Evolutionary conservation across 176 grass and related monocot genomes (phyloP).

Genomic region (Raddia guianensis): DNA sequence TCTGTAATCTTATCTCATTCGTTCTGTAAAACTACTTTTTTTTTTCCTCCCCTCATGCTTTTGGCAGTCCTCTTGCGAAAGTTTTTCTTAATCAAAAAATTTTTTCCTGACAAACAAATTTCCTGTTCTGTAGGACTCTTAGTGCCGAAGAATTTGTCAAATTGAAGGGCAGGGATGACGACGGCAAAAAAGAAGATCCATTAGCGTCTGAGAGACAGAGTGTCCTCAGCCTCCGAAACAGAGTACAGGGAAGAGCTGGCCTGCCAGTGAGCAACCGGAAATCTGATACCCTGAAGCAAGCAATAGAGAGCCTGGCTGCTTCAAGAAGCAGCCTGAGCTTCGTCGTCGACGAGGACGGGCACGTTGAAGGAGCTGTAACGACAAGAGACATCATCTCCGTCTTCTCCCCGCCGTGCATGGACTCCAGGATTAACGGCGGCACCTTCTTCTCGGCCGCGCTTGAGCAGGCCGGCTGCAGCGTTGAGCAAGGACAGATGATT

Average conservation of each 20-base stretch:
- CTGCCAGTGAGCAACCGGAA: conserved; percentile 23
- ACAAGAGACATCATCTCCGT: conserved; percentile 58
- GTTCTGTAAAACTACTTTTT: no score
- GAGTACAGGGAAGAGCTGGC: background rate
- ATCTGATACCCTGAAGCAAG: conserved; percentile 55
- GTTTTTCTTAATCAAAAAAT: background rate
- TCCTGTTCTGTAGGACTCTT: conserved; percentile 24
- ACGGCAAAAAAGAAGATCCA: background rate
- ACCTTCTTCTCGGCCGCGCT: conserved; percentile 57
- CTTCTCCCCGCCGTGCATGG: conserved; percentile 71
- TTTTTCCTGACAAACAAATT: background rate
- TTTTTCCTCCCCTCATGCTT: no score
- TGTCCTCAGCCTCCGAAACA: conserved; percentile 27
- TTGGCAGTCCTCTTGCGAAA: no score
- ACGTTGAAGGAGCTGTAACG: conserved; percentile 44
- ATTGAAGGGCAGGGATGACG: conserved; percentile 17
- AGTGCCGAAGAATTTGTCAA: conserved; percentile 39
- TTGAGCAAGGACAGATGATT: conserved; percentile 58
- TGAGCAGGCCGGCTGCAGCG: conserved; percentile 50
- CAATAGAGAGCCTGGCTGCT: conserved; percentile 46
- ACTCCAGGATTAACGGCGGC: conserved; percentile 61
- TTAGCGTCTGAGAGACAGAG: background rate
- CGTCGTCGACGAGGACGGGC: conserved; percentile 38
- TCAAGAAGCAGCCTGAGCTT: conserved; percentile 50
- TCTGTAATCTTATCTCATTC: no score